These are phyloP conservation scores for Neonothopanus nambi DNA, from an alignment of 1,284 basidiomycete species.

Conservation along the genomic window DNA sequence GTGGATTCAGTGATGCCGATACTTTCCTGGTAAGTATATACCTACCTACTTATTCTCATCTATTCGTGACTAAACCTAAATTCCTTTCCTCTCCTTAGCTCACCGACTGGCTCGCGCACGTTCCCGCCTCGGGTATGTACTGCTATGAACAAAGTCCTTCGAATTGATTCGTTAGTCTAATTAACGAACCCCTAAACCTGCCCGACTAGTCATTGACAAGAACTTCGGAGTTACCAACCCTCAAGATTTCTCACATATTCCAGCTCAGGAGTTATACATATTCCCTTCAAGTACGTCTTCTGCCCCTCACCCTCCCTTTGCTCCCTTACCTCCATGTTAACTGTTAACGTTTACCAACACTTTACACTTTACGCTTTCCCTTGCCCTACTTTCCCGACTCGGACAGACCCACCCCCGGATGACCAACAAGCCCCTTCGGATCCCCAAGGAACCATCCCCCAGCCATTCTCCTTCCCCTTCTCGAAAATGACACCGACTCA, in stretches of 20 bases:
- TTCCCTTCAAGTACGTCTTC: slow-evolving; percentile 54
- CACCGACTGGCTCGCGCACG: too few species aligned
- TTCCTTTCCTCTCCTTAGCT: slow-evolving; percentile 46
- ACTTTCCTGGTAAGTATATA: slow-evolving; percentile 56
- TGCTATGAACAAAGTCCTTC: too few species aligned
- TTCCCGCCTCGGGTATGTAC: slow-evolving; percentile 42
- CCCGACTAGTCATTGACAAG: slow-evolving; percentile 68
- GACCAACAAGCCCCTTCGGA: slow-evolving; percentile 36
- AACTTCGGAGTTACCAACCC: slow-evolving; percentile 59
- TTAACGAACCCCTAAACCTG: too few species aligned
- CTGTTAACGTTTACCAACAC: slow-evolving; percentile 20
- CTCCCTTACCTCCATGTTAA: too few species aligned
- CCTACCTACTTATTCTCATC: background rate
- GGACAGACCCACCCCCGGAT: slow-evolving; percentile 37
- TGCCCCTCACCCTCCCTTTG: too few species aligned
- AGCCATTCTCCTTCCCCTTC: too few species aligned
- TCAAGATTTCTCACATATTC: slow-evolving; percentile 58
- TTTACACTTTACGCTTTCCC: slow-evolving; percentile 19
- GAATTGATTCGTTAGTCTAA: too few species aligned
- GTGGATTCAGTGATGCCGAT: slow-evolving; percentile 64
- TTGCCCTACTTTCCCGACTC: too few species aligned
- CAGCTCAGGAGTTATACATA: slow-evolving; percentile 62
- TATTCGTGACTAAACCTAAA: too few species aligned
- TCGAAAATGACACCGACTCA: slow-evolving; percentile 48
- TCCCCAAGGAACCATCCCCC: slow-evolving; percentile 52